Evolutionary conservation across 2,329 filamentous ascomycete species (phyloP), one percentile per base, ranked within the genome.

Genomic region (Didymosphaeria variabile): DNA sequence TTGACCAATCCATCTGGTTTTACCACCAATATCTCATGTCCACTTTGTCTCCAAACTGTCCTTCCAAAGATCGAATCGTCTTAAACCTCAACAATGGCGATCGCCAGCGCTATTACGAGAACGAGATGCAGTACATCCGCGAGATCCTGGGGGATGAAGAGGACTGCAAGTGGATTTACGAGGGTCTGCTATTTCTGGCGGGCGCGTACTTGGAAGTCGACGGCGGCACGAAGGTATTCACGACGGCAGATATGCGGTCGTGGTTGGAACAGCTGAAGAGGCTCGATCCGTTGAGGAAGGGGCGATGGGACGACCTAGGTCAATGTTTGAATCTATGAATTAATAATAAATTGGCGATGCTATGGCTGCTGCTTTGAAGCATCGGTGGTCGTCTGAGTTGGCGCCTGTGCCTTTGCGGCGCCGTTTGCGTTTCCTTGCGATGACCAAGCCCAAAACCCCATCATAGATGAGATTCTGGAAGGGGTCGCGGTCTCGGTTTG

Each of bases 1-100:
- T 97, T 68, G 94, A 98, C 74, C 94, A 98, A 75, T 97, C 93
- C 19, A 84, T 97, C 6, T 99, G 95, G 94, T 97, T 96, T 78
- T 98, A 99, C 74, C 93, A 98, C 77, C 91, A 95, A 69, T 97
- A 90, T 72, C 82, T 97, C 59, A 88, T 97, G 80, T 86, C 88
- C 61, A 90, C 89, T 21, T 52, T 67, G 55, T 67, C 72, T 82
- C 91, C 69, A 81, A 55, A 84, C 82, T 70, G 81, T 79, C 52
- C 81, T 75, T 79, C 82, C 15, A 73, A 80, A 2, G 80, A 84
- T 21, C 86, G 86, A 10, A 90, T 97, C 68, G 85, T 89, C 15
- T 87, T 88, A 0, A 83, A 87, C 40, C 80, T 97, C 32, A 84
- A 84, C 1, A 75, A 81, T 6, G 79, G 85, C 9, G 87, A 94